phyloP scores from a whole-genome alignment of 345 rosid genomes.

The Limnanthes douglasii region DNA sequence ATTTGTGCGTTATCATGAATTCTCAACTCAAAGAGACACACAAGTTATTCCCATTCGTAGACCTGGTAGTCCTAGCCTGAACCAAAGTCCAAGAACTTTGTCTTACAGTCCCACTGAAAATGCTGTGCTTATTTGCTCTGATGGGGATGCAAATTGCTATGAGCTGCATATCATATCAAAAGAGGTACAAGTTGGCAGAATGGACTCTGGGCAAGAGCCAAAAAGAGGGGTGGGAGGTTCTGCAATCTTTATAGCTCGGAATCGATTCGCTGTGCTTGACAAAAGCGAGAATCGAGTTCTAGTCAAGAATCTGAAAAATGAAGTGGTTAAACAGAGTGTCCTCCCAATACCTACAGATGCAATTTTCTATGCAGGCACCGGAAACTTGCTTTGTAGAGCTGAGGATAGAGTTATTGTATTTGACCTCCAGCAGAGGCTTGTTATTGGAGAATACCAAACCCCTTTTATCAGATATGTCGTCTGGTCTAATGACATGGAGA shows the following conservation, averaged over 20 bases:
- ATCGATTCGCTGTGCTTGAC: slow-evolving; percentile 87
- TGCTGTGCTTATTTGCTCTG: slow-evolving; percentile 77
- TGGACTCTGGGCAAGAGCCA: slow-evolving; percentile 65
- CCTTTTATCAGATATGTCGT: slow-evolving; percentile 69
- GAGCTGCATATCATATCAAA: slow-evolving; percentile 78
- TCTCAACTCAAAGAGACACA: slow-evolving; percentile 57
- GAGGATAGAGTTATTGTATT: slow-evolving; percentile 76
- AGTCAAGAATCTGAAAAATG: slow-evolving; percentile 68
- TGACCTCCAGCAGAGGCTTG: slow-evolving; percentile 84
- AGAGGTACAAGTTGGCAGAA: slow-evolving; percentile 57
- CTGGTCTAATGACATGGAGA: slow-evolving; percentile 95
- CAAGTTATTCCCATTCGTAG: slow-evolving; percentile 77
- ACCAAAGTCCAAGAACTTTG: slow-evolving; percentile 81
- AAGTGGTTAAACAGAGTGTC: slow-evolving; percentile 58
- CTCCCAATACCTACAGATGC: slow-evolving; percentile 74
- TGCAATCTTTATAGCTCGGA: slow-evolving; percentile 74
- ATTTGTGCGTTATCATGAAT: slow-evolving; percentile 63
- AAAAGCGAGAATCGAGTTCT: slow-evolving; percentile 74
- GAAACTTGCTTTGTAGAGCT: slow-evolving; percentile 69
- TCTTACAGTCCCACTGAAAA: slow-evolving; percentile 93
- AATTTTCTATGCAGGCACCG: slow-evolving; percentile 87
- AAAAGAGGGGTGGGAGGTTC: slow-evolving; percentile 79
- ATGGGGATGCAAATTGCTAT: slow-evolving; percentile 85
- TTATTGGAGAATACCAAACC: slow-evolving; percentile 73
- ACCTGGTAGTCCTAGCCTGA: slow-evolving; percentile 60